phyloP scores from a whole-genome alignment of 805 yeast genomes.

The Zygosaccharomyces gambellarensis region DNA sequence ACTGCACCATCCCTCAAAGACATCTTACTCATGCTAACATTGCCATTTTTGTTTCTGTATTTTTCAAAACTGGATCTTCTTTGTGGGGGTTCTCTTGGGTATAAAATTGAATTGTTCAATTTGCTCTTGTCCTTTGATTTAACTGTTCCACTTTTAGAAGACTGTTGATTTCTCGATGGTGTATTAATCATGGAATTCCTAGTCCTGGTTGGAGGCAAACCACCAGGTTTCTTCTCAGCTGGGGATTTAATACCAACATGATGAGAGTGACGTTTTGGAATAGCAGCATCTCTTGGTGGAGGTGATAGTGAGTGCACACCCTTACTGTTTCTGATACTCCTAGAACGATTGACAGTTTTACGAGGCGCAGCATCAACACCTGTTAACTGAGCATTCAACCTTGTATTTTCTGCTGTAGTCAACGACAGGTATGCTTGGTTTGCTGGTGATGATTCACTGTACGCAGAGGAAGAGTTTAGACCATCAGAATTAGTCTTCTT shows the following conservation, averaged over 20 bases:
- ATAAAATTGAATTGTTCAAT: constrained; percentile 17
- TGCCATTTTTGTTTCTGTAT: constrained; percentile 31
- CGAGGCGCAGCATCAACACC: constrained; percentile 16
- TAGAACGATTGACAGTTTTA: constrained; percentile 19
- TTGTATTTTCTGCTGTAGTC: constrained; percentile 75
- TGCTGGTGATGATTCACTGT: constrained; percentile 40
- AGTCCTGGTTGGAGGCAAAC: not conserved
- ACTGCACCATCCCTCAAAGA: constrained; percentile 33
- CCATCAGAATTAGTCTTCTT: constrained; percentile 31
- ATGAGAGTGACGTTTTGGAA: constrained; percentile 14
- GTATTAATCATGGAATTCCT: constrained; percentile 12
- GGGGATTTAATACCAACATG: constrained; percentile 4
- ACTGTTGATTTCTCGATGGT: constrained; percentile 4
- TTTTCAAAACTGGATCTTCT: constrained; percentile 56
- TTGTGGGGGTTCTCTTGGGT: constrained; percentile 39
- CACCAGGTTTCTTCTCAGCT: not conserved
- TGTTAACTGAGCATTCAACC: constrained; percentile 60
- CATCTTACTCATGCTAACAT: constrained; percentile 37
- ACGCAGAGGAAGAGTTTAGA: constrained; percentile 17
- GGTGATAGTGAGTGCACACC: constrained; percentile 14
- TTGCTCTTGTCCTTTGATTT: constrained; percentile 43
- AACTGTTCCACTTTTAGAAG: constrained; percentile 37
- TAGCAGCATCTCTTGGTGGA: constrained; percentile 11
- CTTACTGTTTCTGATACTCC: constrained; percentile 16
- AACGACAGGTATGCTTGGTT: constrained; percentile 60